Evolutionary conservation across 2,329 filamentous ascomycete genomes (phyloP).

Genomic region (Fusarium nisikadoi): DNA sequence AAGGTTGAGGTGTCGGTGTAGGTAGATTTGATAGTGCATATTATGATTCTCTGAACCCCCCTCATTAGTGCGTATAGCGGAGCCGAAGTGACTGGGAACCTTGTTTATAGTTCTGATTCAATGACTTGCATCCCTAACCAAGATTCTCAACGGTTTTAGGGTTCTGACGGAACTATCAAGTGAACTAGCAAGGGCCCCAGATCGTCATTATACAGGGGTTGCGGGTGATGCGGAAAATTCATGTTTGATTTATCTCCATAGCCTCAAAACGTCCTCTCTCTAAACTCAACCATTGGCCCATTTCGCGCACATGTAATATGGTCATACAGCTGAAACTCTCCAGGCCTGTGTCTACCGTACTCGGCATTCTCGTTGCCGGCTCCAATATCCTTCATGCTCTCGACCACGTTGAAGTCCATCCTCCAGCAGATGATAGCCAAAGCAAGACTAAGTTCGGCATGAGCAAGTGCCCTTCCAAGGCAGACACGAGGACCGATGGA

Average conservation of each 20-base stretch:
- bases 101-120: background rate
- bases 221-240: background rate
- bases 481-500: background rate
- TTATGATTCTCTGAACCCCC: background rate
- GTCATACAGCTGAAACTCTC: background rate
- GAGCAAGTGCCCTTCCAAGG: background rate
- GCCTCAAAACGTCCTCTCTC: background rate
- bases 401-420: background rate
- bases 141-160: background rate
- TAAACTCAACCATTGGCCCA: background rate
- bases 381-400: conserved; percentile 1
- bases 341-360: background rate
- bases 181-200: background rate
- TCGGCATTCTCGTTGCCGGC: background rate
- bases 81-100: background rate
- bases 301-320: background rate
- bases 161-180: background rate
- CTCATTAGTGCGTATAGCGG: background rate
- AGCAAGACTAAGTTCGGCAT: background rate
- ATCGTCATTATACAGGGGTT: background rate
- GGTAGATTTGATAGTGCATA: background rate
- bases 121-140: background rate
- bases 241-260: background rate
- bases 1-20: background rate
- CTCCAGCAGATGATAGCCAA: conserved; percentile 2